A percentile compares a stretch with the other conserved stretches of the same genome.
Conservation (phyloP, 495 filamentous ascomycete species). For the Bombardia bombarda region DNA sequence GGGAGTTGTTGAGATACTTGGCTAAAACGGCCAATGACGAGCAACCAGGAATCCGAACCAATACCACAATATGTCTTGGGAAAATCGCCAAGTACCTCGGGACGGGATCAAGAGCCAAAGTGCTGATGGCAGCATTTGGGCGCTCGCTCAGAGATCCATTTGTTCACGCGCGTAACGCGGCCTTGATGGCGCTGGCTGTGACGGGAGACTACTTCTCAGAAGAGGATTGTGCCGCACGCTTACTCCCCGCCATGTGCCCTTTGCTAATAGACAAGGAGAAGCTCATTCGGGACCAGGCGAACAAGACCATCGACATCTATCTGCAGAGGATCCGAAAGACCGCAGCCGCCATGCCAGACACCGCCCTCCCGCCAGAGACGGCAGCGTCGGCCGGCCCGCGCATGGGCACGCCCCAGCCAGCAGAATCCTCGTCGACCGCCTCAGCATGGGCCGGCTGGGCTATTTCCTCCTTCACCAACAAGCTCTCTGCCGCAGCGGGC, state of each 20-base stretch:
- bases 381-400: conserved; percentile 47
- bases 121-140: conserved; percentile 84
- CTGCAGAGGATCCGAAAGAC: conserved; percentile 76
- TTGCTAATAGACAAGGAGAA: conserved; percentile 80
- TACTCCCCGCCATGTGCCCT: conserved; percentile 79
- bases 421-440: conserved; percentile 48
- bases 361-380: conserved; percentile 45
- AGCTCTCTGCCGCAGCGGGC: conserved; percentile 71
- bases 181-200: conserved; percentile 74
- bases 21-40: conserved; percentile 97
- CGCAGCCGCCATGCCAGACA: conserved; percentile 71
- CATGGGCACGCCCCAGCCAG: conserved; percentile 64
- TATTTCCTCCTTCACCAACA: conserved; percentile 97
- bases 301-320: conserved; percentile 86
- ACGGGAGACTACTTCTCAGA: conserved; percentile 82
- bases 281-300: conserved; percentile 82
- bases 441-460: conserved; percentile 85
- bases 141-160: conserved; percentile 89
- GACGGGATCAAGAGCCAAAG: conserved; percentile 70
- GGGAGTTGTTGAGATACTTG: conserved; percentile 81
- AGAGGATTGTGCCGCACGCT: conserved; percentile 77
- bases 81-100: conserved; percentile 90
- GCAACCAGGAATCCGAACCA: conserved; percentile 93
- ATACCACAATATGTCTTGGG: conserved; percentile 94
- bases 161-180: conserved; percentile 82